A percentile compares a stretch with the other conserved stretches of the same genome.
These are phyloP conservation scores for Pseudopyrenochaeta lycopersici DNA, from an alignment of 2,329 filamentous ascomycete genomes.

Conservation along the genomic window DNA sequence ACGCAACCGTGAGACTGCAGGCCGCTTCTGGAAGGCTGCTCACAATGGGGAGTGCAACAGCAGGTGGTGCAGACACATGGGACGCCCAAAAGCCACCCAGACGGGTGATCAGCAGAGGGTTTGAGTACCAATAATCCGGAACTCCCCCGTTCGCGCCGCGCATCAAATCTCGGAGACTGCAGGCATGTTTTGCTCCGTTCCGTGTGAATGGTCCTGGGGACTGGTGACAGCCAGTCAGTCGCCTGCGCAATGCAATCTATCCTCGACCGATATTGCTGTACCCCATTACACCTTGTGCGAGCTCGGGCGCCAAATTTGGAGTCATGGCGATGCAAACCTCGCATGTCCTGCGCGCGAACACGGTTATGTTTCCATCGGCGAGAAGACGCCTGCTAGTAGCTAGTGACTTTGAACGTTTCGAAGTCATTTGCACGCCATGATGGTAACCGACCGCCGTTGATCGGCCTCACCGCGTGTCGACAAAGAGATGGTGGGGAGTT, in stretches of 20 bases:
- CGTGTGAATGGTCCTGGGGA: conserved; percentile 27
- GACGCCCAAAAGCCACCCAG: conserved; percentile 42
- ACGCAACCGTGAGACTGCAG: conserved; percentile 5
- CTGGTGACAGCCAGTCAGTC: conserved; percentile 15
- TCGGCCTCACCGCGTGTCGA: conserved; percentile 31
- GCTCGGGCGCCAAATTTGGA: conserved; percentile 22
- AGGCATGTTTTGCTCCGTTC: conserved; percentile 20
- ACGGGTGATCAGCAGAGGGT: conserved; percentile 47
- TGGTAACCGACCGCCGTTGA: conserved; percentile 19
- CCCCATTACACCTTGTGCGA: conserved; percentile 23
- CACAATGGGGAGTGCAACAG: conserved; percentile 23
- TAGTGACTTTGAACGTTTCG: conserved; percentile 11
- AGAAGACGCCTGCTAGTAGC: conserved; percentile 1
- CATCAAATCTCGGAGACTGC: conserved; percentile 12
- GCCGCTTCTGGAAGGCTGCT: conserved; percentile 40
- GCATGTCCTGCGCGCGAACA: conserved; percentile 4
- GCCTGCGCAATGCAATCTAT: conserved; percentile 28
- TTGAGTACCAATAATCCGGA: conserved; percentile 42
- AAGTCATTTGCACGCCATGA: conserved; percentile 4
- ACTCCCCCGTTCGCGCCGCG: conserved; percentile 20
- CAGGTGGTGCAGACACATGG: conserved; percentile 30
- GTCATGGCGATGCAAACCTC: conserved; percentile 11
- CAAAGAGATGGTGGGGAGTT: conserved; percentile 17
- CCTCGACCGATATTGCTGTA: conserved; percentile 35
- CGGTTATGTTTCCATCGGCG: not conserved